A percentile compares a stretch with the other conserved stretches of the same genome.
phyloP scores from a whole-genome alignment of 2,329 filamentous ascomycete species.

The Aspergillus transmontanensis region DNA sequence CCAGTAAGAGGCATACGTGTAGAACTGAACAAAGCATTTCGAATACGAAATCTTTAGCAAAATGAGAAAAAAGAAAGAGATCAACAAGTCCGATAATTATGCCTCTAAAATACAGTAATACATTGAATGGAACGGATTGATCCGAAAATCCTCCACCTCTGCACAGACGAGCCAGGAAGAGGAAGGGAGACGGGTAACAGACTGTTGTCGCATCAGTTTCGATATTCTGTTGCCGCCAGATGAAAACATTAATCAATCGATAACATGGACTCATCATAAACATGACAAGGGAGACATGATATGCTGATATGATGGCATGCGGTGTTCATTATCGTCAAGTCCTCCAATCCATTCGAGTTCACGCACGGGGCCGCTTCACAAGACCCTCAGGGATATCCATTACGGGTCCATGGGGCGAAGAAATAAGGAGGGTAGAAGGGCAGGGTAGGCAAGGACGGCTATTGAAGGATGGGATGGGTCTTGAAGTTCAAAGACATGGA shows the following conservation, averaged over 20 bases:
- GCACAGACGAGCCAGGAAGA: neutral
- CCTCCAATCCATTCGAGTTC: neutral
- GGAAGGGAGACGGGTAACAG: neutral
- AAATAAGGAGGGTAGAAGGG: neutral
- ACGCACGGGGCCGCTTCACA: neutral
- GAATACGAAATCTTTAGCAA: neutral
- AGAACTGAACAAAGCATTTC: too few relatives aligned
- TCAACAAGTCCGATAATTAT: neutral
- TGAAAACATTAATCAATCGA: neutral
- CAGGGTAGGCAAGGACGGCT: neutral
- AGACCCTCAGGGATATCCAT: neutral
- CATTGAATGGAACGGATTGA: neutral
- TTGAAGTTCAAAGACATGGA: conserved; percentile 24
- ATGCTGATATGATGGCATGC: neutral
- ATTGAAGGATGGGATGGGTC: conserved; percentile 13
- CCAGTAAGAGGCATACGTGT: too few relatives aligned
- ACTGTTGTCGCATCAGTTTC: neutral
- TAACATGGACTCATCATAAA: neutral
- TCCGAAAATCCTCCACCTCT: neutral
- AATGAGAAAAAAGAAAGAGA: neutral
- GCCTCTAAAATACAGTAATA: conserved; percentile 6
- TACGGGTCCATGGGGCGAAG: neutral
- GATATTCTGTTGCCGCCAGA: neutral
- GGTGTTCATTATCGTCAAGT: neutral
- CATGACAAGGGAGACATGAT: neutral